Base-by-base conservation (phyloP, 148 eudicot genomes). In the Amaranthus hypochondriacus region DNA sequence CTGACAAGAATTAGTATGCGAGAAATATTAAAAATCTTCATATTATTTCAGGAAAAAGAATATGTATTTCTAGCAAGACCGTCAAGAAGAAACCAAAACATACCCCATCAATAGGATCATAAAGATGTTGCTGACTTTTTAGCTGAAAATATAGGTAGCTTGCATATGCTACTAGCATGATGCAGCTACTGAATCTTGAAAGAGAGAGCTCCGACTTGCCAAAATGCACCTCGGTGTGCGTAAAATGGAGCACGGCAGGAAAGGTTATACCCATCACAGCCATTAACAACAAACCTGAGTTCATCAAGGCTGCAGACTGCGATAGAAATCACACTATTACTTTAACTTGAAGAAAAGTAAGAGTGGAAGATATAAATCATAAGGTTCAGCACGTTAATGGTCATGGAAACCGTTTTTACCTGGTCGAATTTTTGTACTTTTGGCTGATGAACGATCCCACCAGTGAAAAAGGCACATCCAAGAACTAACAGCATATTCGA, bases 401-500 rank as follows among this genome's bases (percentile, higher is more conserved):
- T 28, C 39, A 56, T 49, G 53, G 65, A 43, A 44, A 49, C 18
- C 12, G 18, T 67, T 68, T 28, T 28, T 89, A 94, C 98, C 97
- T 94, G 86, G 77, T 90, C 86, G 68, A 94, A 94, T 42, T 63
- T 78, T 83, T 94, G 98, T 47, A 86, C 84, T 84, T 82, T 87
- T 50, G 85, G 87, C 70, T 78, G 73, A 85, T 94, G 90, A 66
- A 83, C 78, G 28, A 91, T 70, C 73, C 97, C 98, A 67, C 98
- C 97, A 78, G 89, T 83, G 82, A 94, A 88, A 83, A 94, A 94
- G 78, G 98, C 96, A 79, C 98, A 92, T 48, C 98, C 98, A 68
- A 94, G 91, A 73, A 91, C 97, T 78, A 94, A 80, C 52, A 94
- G 84, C 98, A 94, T 94, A 78, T 94, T 89, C 52, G 97, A 92